Evolutionary conservation across 2,329 filamentous ascomycete species (phyloP), one percentile per base, ranked within the genome.

Genomic region (Colletotrichum sp.): DNA sequence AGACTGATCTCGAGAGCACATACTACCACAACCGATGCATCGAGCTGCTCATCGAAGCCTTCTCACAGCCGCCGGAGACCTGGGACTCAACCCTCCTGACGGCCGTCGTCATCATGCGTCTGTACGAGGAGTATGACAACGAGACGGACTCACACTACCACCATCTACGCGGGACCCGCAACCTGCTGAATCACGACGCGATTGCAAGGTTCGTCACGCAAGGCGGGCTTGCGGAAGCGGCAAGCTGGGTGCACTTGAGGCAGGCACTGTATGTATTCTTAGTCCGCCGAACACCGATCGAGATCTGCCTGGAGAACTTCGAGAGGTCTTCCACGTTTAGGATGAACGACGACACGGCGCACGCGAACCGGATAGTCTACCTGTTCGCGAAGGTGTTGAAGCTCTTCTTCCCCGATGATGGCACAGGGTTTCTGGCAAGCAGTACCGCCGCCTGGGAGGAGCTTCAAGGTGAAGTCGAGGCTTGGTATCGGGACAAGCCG

Each of bases 51-150:
- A 89, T 89, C 4, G 81, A 85, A 13, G 85, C 86, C 3, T 82
- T 89, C 16, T 83, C 86, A 9, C 83, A 84, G 44, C 85, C 87
- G 0, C 82, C 84, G 16, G 82, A 85, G 2, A 84, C 84, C 2
- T 88, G 86, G 78, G 86, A 88, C 64, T 88, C 88, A 36, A 87
- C 86, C 19, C 84, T 89, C 4, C 80, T 90, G 1, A 84, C 87
- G 1, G 87, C 88, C 0, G 87, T 90, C 1, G 88, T 89, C 11
- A 84, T 89, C 8, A 80, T 89, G 25, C 85, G 88, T 0, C 82
- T 89, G 7, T 88, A 89, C 69, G 88, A 89, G 78, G 88, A 89
- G 79, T 78, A 76, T 34, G 78, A 81, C 66, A 78, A 76, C 30
- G 78, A 79, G 32, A 76, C 81, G 5, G 85, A 87, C 70, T 81